Conservation (phyloP, 345 rosid species). For the Eucalyptus erythrocorys region DNA sequence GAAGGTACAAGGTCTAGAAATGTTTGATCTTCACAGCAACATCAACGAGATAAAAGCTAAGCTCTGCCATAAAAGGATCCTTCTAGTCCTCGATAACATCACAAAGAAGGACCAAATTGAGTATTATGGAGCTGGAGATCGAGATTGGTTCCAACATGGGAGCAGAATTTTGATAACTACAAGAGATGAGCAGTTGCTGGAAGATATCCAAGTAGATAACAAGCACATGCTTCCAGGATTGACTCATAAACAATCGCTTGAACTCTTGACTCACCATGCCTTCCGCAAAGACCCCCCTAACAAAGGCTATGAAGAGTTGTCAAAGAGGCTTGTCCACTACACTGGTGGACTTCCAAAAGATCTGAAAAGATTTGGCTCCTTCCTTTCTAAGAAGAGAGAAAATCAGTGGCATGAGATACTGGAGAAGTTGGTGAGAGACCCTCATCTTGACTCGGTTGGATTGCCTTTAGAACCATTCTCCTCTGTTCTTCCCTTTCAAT, state of each 20-base stretch:
- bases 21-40: neutral
- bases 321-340: neutral
- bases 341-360: neutral
- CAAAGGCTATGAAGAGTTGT: neutral
- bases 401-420: neutral
- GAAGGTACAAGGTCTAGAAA: neutral
- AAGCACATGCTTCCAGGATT: neutral
- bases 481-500: neutral
- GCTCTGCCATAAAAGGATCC: neutral
- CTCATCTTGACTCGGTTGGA: neutral
- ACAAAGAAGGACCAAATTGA: neutral
- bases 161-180: neutral
- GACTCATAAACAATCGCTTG: neutral
- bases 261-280: neutral
- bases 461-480: neutral
- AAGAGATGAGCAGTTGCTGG: neutral
- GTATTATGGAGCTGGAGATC: neutral
- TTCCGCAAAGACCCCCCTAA: neutral
- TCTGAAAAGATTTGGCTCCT: neutral
- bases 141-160: neutral
- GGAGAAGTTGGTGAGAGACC: neutral
- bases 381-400: neutral
- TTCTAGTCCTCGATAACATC: neutral
- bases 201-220: neutral
- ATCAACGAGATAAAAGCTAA: neutral